These are phyloP conservation scores for Zygotorulaspora florentina DNA, from an alignment of 805 yeast genomes.

Conservation along the genomic window DNA sequence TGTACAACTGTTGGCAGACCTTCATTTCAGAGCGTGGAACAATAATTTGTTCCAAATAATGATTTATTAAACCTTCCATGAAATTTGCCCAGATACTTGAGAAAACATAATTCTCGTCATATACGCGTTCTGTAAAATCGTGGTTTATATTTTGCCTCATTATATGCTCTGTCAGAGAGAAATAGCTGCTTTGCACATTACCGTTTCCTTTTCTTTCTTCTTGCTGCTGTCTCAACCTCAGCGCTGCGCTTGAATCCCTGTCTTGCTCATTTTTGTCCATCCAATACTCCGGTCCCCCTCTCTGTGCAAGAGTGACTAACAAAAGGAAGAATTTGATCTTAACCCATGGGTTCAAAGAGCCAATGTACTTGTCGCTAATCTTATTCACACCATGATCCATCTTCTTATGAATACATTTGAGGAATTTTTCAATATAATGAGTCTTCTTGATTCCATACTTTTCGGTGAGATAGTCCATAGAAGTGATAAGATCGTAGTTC, in stretches of 20 bases:
- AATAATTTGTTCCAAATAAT: slow-evolving; percentile 34
- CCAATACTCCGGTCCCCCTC: slow-evolving; percentile 38
- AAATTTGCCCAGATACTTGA: slow-evolving; percentile 39
- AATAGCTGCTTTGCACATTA: slow-evolving; percentile 9
- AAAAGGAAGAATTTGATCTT: slow-evolving; percentile 31
- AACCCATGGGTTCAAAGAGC: slow-evolving; percentile 27
- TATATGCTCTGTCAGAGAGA: slow-evolving; percentile 31
- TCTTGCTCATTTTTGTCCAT: slow-evolving; percentile 25
- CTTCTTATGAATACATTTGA: slow-evolving; percentile 32
- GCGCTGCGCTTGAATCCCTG: slow-evolving; percentile 5
- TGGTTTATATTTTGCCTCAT: slow-evolving; percentile 34
- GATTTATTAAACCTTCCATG: slow-evolving; percentile 38
- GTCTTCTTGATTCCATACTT: slow-evolving; percentile 33
- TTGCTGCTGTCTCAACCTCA: slow-evolving; percentile 2
- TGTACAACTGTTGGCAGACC: slow-evolving; percentile 36
- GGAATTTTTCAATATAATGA: slow-evolving; percentile 29
- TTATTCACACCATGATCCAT: slow-evolving; percentile 29
- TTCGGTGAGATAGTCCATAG: slow-evolving; percentile 30
- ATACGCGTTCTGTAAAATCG: slow-evolving; percentile 29
- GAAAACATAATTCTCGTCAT: slow-evolving; percentile 35
- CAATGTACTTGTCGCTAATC: slow-evolving; percentile 23
- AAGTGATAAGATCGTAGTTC: slow-evolving; percentile 30
- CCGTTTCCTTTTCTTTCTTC: neutral
- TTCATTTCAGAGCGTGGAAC: slow-evolving; percentile 37
- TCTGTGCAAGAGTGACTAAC: slow-evolving; percentile 30